phyloP scores from a whole-genome alignment of 2,329 filamentous ascomycete genomes.

The Aspergillus persii region DNA sequence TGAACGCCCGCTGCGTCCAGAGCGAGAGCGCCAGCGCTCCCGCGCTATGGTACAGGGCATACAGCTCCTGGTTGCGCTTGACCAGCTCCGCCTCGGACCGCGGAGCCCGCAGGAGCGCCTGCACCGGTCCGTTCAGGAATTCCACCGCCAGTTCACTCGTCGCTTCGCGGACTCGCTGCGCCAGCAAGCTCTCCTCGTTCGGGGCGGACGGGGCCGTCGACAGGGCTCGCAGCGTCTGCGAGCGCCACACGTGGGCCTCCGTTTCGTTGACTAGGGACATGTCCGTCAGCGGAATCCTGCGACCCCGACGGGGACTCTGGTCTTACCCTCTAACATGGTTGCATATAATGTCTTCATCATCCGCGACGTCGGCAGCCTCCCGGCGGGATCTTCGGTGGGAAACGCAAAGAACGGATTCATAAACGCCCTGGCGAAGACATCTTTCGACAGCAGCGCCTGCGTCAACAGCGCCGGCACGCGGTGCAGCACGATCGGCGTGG shows the following conservation, averaged over 20 bases:
- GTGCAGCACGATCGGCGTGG: not conserved
- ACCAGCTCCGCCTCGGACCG: not conserved
- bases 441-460: not conserved
- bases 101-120: not conserved
- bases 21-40: conserved; percentile 14
- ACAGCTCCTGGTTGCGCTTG: not conserved
- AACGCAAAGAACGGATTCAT: conserved; percentile 10
- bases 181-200: not conserved
- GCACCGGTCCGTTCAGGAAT: conserved; percentile 1
- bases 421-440: conserved; percentile 5
- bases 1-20: conserved; percentile 20
- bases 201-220: conserved; percentile 4
- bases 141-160: not conserved
- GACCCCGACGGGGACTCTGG: not conserved
- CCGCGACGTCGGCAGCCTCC: not conserved
- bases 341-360: conserved; percentile 1
- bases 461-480: conserved; percentile 3
- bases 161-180: not conserved
- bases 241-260: conserved; percentile 21
- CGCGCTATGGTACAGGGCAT: conserved; percentile 9
- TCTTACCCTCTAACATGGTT: conserved; percentile 8
- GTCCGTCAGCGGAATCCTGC: not conserved
- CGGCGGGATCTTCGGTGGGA: not conserved
- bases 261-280: conserved; percentile 10
- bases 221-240: conserved; percentile 18